phyloP scores from a whole-genome alignment of 495 filamentous ascomycete species.

The Clavariopsis aquatica region DNA sequence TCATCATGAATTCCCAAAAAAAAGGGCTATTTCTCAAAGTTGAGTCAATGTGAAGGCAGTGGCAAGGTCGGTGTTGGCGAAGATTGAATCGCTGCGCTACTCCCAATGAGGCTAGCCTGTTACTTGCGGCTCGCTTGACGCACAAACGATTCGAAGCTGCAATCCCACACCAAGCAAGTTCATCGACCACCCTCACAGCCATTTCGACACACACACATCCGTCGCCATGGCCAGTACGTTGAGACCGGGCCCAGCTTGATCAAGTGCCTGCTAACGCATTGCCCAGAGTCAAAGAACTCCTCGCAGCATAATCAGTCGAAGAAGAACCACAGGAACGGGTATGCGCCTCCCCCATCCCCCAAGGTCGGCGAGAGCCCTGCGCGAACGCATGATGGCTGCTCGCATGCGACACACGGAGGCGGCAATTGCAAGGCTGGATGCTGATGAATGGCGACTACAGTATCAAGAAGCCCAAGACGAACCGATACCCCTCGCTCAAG shows the following conservation, averaged over 20 bases:
- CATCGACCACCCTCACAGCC: slow-evolving; percentile 21
- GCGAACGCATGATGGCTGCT: not conserved
- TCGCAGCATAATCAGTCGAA: slow-evolving; percentile 95
- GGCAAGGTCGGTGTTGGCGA: not conserved
- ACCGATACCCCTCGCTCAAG: slow-evolving; percentile 97
- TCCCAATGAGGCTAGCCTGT: not conserved
- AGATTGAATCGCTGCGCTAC: not conserved
- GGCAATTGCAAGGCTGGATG: not conserved
- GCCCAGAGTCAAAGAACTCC: slow-evolving; percentile 96
- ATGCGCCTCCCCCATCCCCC: slow-evolving; percentile 45
- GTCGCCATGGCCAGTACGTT: slow-evolving; percentile 56
- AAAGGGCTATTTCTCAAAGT: not conserved
- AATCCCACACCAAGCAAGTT: slow-evolving; percentile 9
- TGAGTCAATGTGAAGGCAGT: not conserved
- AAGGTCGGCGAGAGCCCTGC: not conserved
- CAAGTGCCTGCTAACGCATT: not conserved
- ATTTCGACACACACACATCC: slow-evolving; percentile 22
- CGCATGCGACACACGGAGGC: slow-evolving; percentile 8
- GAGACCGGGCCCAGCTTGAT: not conserved
- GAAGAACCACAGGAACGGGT: slow-evolving; percentile 99
- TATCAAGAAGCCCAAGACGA: slow-evolving; percentile 99
- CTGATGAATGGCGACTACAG: slow-evolving; percentile 51
- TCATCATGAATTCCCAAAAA: not conserved
- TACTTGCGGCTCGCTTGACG: slow-evolving; percentile 1
- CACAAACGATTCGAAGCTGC: not conserved